Percentiles rank a stretch among this genome's conserved stretches.
Conservation (phyloP, 2,329 filamentous ascomycete species). For the Pseudogymnoascus sp. region DNA sequence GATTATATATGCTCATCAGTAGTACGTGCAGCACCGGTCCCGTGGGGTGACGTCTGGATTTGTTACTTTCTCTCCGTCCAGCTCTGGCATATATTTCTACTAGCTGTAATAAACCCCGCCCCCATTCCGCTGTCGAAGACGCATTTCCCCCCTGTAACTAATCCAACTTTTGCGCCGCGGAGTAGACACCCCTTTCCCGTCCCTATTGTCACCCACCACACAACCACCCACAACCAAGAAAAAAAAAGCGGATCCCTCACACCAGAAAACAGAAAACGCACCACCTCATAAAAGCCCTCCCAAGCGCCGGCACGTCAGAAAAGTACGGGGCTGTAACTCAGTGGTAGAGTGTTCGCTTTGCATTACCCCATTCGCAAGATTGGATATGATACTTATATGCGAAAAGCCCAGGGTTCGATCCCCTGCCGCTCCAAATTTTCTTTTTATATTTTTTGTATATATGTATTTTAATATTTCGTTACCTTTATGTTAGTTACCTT, state of each 20-base stretch:
- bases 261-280: background rate
- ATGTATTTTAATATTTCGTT: background rate
- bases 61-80: too few relatives aligned
- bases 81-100: too few relatives aligned
- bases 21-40: too few relatives aligned
- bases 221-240: background rate
- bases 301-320: background rate
- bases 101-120: too few relatives aligned
- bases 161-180: too few relatives aligned
- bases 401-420: slow-evolving; percentile 11
- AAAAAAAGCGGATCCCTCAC: too few relatives aligned
- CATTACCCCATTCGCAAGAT: background rate
- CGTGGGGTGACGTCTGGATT: too few relatives aligned
- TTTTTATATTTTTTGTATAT: background rate
- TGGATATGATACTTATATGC: slow-evolving; percentile 4
- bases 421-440: slow-evolving; percentile 6
- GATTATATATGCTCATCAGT: too few relatives aligned
- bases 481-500: too few relatives aligned
- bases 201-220: background rate
- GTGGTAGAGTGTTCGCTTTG: slow-evolving; percentile 11
- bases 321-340: slow-evolving; percentile 8
- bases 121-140: too few relatives aligned
- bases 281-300: background rate
- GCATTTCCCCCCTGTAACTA: too few relatives aligned
- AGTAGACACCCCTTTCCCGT: too few relatives aligned